Evolutionary conservation across 345 rosid genomes (phyloP), one percentile per base, ranked within the genome.

Genomic region (Acer yangbiense): DNA sequence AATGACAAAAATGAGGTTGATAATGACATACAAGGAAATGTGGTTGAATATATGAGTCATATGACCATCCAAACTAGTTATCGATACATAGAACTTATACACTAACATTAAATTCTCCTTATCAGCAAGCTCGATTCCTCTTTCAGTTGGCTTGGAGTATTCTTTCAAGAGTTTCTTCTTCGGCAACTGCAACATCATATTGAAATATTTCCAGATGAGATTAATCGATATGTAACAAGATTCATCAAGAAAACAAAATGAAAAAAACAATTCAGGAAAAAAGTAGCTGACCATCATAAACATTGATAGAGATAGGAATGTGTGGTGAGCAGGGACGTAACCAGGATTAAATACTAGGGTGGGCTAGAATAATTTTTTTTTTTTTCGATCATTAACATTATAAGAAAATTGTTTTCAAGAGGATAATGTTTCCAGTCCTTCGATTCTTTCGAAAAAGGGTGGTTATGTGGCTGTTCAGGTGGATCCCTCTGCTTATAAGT

Each of bases 71-170:
- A 61, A 60, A 20, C 72, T 65, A 21, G n/a, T 70, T 55, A 65
- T 55, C 23, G 7, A 25, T 62, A 52, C 71, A 58, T 75, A 64
- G 44, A 48, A 76, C 48, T 65, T 64, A 23, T 32, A 75, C 62
- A 50, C 18, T 35, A 11, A 43, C 52, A 48, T 27, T 23, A 65
- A 70, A 50, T 48, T 4, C 54, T 29, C 48, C 20, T 74, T 57
- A 27, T 64, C 68, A 69, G 77, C 75, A 39, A 68, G 2, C 18
- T 48, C 72, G 18, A 48, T 57, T 52, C 12, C 21, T 67, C 73
- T 70, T 82, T 89, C 84, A 89, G 82, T 92, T 92, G 64, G 88
- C 57, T 77, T 92, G 95, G 54, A 90, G 93, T 68, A 86, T 75
- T 88, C 89, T 86, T 79, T 89, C 94, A 69, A 76, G 82, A 61